These are phyloP conservation scores for Coemansia sp. DNA, from an alignment of 192 early-diverging fungal species.

Conservation along the genomic window DNA sequence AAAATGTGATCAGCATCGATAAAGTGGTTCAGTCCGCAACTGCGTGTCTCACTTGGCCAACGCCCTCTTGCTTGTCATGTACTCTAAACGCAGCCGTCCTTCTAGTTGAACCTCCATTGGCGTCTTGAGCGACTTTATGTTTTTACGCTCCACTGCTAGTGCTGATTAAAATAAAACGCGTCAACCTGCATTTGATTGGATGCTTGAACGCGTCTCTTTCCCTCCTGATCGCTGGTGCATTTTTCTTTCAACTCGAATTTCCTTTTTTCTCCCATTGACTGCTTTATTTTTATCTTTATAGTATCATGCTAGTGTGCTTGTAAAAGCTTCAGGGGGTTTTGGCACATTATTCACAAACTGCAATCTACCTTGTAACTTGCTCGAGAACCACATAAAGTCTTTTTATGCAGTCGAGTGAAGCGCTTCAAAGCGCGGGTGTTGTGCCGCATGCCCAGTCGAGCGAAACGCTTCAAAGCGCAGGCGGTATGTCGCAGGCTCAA, in stretches of 20 bases:
- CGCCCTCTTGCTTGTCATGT: too few relatives aligned
- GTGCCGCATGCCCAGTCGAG: background rate
- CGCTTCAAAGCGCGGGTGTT: background rate
- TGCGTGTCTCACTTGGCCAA: too few relatives aligned
- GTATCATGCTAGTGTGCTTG: background rate
- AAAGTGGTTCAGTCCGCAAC: too few relatives aligned
- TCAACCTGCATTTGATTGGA: conserved; percentile 1
- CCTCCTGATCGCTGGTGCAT: conserved; percentile 1
- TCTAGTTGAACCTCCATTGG: too few relatives aligned
- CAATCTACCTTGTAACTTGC: too few relatives aligned
- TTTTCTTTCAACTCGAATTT: conserved; percentile 9
- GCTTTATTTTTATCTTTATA: conserved; percentile 3
- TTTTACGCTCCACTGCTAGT: background rate
- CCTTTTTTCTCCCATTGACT: background rate
- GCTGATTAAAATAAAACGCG: conserved; percentile 8
- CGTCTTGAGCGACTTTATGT: background rate
- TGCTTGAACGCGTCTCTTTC: conserved; percentile 1
- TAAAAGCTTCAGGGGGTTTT: background rate
- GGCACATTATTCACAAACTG: background rate
- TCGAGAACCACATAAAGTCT: background rate
- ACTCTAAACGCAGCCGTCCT: too few relatives aligned
- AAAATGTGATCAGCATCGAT: too few relatives aligned
- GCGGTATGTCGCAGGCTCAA: background rate
- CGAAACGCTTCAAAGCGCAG: background rate
- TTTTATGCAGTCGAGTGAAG: conserved; percentile 10